Percentiles rank a stretch among this genome's conserved stretches.
Conservation (phyloP, 148 eudicot genomes). For the Silene uniflora region DNA sequence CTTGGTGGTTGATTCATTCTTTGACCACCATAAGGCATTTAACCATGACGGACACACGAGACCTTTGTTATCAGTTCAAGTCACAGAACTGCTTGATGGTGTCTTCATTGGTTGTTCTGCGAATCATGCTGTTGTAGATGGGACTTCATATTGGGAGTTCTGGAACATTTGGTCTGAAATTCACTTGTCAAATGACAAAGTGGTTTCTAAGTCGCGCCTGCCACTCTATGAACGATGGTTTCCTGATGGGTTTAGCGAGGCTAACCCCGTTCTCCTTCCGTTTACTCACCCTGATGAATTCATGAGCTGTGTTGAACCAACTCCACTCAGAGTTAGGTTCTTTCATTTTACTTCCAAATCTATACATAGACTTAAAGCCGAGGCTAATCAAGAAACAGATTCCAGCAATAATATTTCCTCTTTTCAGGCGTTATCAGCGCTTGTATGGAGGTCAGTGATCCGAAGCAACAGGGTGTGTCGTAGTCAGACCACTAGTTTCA, state of each 20-base stretch:
- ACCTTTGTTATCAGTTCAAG: constrained; percentile 20
- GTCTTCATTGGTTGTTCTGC: constrained; percentile 12
- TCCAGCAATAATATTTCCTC: constrained; percentile 25
- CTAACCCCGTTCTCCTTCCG: constrained; percentile 4
- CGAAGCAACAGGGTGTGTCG: constrained; percentile 18
- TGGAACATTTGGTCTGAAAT: constrained; percentile 23
- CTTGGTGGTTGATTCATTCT: constrained; percentile 5
- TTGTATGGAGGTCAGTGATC: constrained; percentile 35
- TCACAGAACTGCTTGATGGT: constrained; percentile 18
- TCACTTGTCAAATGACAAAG: not conserved
- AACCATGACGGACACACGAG: constrained; percentile 13
- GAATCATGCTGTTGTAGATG: constrained; percentile 21
- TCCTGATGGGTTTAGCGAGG: not conserved
- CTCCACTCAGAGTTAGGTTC: constrained; percentile 10
- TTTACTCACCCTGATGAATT: constrained; percentile 12
- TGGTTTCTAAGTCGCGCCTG: constrained; percentile 10
- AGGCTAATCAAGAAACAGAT: constrained; percentile 22
- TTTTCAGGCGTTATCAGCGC: constrained; percentile 31
- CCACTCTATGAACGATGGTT: constrained; percentile 23
- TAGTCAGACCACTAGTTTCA: too few relatives aligned
- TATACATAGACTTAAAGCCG: constrained; percentile 22
- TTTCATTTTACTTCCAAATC: constrained; percentile 26
- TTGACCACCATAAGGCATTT: constrained; percentile 18
- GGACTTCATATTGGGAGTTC: constrained; percentile 22
- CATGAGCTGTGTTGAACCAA: not conserved